These are phyloP conservation scores for Phytophthora boehmeriae DNA, from an alignment of 352 stramenopile genomes.

Conservation along the genomic window DNA sequence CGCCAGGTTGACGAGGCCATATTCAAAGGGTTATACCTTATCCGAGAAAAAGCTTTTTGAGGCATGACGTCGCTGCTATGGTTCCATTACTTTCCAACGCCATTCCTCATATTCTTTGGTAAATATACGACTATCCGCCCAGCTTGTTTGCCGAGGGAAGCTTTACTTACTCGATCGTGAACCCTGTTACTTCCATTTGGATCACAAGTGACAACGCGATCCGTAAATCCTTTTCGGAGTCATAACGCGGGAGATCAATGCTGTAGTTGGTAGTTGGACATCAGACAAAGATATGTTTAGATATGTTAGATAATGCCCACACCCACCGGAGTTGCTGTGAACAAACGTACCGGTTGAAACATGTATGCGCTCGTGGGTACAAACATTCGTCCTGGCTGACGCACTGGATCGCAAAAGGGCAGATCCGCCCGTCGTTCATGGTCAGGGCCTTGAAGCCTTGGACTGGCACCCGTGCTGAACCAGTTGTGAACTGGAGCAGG, in stretches of 20 bases:
- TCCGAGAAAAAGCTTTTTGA: background rate
- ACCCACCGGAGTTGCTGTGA: background rate
- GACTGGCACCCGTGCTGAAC: conserved; percentile 94
- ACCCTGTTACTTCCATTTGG: conserved; percentile 88
- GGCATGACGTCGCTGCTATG: conserved; percentile 22
- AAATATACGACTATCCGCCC: conserved; percentile 36
- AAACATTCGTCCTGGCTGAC: conserved; percentile 81
- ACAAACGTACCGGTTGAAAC: conserved; percentile 80
- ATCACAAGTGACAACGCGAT: conserved; percentile 85
- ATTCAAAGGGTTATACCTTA: background rate
- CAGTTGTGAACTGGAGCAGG: conserved; percentile 98
- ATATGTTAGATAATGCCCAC: no score
- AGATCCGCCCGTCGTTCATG: conserved; percentile 90
- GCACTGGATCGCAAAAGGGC: conserved; percentile 86
- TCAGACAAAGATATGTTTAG: conserved; percentile 13
- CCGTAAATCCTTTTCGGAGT: conserved; percentile 75
- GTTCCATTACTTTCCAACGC: conserved; percentile 29
- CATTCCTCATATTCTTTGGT: conserved; percentile 23
- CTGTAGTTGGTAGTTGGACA: conserved; percentile 31
- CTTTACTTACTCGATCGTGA: conserved; percentile 76
- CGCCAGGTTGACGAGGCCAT: no score
- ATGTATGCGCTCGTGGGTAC: conserved; percentile 86
- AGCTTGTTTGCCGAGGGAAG: conserved; percentile 1
- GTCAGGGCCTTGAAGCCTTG: conserved; percentile 89
- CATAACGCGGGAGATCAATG: conserved; percentile 80